A percentile compares a stretch with the other conserved stretches of the same genome.
These are phyloP conservation scores for Xylaria sp. DNA, from an alignment of 2,329 filamentous ascomycete species.

Conservation along the genomic window DNA sequence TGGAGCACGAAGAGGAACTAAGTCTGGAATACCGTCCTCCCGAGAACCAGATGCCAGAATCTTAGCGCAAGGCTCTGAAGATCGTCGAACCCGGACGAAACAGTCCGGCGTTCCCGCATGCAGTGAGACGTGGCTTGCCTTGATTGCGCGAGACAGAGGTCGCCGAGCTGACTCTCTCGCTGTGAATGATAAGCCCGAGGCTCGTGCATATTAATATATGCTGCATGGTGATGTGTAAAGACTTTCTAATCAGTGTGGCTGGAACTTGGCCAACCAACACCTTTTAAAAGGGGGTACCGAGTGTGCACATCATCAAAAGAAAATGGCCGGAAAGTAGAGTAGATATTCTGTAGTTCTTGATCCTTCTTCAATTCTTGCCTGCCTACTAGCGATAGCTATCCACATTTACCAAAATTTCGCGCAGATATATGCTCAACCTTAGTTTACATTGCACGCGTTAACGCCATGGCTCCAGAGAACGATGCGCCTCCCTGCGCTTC, in stretches of 20 bases:
- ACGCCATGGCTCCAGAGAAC: not conserved
- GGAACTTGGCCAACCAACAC: no score
- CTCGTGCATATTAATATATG: not conserved
- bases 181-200: not conserved
- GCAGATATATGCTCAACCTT: not conserved
- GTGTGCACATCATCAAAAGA: slow-evolving; percentile 1
- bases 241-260: not conserved
- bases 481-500: not conserved
- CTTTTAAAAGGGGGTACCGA: not conserved
- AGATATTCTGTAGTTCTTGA: not conserved
- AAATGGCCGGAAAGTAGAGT: not conserved
- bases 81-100: not conserved
- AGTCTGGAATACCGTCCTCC: not conserved
- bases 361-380: not conserved
- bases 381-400: not conserved
- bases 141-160: not conserved
- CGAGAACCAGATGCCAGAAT: not conserved
- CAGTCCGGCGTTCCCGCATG: not conserved
- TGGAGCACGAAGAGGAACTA: not conserved
- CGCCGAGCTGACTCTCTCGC: not conserved
- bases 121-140: not conserved
- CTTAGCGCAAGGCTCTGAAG: not conserved
- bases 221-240: not conserved
- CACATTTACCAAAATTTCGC: not conserved
- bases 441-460: not conserved